A percentile compares a stretch with the other conserved stretches of the same genome.
These are phyloP conservation scores for Calvatia gigantea DNA, from an alignment of 768 basidiomycete genomes.

Conservation along the genomic window DNA sequence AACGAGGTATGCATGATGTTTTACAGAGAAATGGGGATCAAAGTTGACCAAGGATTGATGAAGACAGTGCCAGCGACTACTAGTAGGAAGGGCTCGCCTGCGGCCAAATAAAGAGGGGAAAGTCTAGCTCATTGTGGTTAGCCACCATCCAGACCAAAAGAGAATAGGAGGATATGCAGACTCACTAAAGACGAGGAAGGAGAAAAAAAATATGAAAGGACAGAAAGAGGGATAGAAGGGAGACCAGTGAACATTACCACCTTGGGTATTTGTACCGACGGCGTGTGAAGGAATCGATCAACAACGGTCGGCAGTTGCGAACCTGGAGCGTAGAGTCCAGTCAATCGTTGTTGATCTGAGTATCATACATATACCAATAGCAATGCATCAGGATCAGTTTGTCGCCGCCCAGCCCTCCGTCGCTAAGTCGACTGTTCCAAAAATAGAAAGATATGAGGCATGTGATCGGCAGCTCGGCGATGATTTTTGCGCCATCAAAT, in stretches of 20 bases:
- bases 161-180: not conserved
- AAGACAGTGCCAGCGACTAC: conserved; percentile 18
- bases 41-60: conserved; percentile 11
- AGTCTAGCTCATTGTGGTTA: conserved; percentile 18
- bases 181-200: conserved; percentile 15
- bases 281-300: conserved; percentile 5
- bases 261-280: conserved; percentile 16
- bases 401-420: no score
- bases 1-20: conserved; percentile 43
- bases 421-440: conserved; percentile 14
- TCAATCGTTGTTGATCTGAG: no score
- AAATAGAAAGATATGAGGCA: conserved; percentile 4
- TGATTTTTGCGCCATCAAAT: not conserved
- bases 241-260: conserved; percentile 12
- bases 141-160: not conserved
- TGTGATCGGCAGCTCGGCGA: not conserved
- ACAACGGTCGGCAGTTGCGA: conserved; percentile 7
- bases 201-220: conserved; percentile 16
- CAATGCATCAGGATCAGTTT: no score
- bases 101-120: conserved; percentile 21
- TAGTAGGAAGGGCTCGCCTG: conserved; percentile 29
- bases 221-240: conserved; percentile 15
- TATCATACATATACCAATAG: no score
- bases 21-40: conserved; percentile 12
- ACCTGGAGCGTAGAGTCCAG: no score